Base-by-base conservation (phyloP, 345 rosid genomes). In the Gossypium anomalum region DNA sequence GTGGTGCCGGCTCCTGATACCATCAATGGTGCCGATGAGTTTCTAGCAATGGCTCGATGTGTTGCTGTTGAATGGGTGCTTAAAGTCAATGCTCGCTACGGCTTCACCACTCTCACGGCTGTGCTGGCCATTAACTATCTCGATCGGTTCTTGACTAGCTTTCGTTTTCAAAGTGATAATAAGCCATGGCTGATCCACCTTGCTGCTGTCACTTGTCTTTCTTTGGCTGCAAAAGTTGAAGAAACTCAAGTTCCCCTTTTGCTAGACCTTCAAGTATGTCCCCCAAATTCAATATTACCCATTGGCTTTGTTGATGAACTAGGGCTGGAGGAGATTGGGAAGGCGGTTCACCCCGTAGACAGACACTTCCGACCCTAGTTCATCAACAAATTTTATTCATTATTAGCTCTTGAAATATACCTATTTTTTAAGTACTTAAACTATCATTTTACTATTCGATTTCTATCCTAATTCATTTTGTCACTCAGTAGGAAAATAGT, bases 181-280 rank as follows among this genome's bases (percentile, higher is more conserved):
- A 88, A 87, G 82, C 97, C 97, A 23, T 96, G 99, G 99, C 88
- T 84, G 94, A 84, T 86, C 75, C 99, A 92, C 79, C 93, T 96
- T 9, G 82, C 85, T 11, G 91, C 99, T 7, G 97, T 96, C 10
- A 82, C 97, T 61, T 96, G 97, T 49, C 88, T 96, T 68, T 93
- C 98, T 44, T 71, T 96, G 20, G 94, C 98, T 53, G 99, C 99
- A n/a, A 96, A 96, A 80, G 89, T 93, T 16, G 99, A 96, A 78
- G 99, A 96, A 82, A 89, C 86, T 55, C 85, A 86, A 51, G 97
- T 88, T 22, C 98, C 97, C 64, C 90, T 90, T 76, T 88, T 96
- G 44, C 67, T 87, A 58, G 97, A 96, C 79, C 84, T 96, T 47
- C 99, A 95, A 84, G 98, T 92, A 84, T 34, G 73, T 52, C 9